Percentiles rank a stretch among this genome's conserved stretches.
Conservation (phyloP, 2,329 filamentous ascomycete species). For the Cytospora leucostoma region DNA sequence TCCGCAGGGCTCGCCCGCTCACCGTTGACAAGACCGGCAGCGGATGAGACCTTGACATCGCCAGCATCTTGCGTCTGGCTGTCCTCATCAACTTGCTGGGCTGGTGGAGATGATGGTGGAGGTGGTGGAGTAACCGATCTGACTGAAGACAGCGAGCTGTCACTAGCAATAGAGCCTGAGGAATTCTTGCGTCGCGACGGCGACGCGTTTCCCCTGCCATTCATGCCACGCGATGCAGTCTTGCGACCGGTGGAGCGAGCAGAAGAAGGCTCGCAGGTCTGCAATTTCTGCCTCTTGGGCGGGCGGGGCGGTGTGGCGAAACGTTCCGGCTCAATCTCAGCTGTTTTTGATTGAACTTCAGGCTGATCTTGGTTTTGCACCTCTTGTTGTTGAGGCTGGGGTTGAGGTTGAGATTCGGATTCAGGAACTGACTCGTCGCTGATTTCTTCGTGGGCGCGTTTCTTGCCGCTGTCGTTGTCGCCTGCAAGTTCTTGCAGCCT, state of each 20-base stretch:
- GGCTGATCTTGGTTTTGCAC: constrained; percentile 10
- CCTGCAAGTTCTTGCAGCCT: constrained; percentile 28
- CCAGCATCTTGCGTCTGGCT: constrained; percentile 13
- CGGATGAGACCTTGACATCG: neutral
- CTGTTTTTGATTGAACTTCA: constrained; percentile 12
- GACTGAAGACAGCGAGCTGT: constrained; percentile 40
- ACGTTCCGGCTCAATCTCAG: constrained; percentile 22
- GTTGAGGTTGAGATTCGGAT: constrained; percentile 23
- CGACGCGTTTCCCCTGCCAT: constrained; percentile 31
- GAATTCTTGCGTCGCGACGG: constrained; percentile 32
- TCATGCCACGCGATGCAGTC: constrained; percentile 28
- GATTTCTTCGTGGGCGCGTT: constrained; percentile 22
- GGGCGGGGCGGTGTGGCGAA: constrained; percentile 28
- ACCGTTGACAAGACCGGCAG: neutral
- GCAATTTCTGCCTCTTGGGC: constrained; percentile 29
- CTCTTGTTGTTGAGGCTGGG: constrained; percentile 19
- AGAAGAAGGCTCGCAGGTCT: constrained; percentile 23
- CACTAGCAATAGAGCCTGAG: constrained; percentile 34
- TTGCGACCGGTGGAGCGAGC: constrained; percentile 17
- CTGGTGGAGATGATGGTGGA: constrained; percentile 29
- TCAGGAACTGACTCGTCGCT: constrained; percentile 21
- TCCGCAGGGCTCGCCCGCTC: constrained; percentile 13
- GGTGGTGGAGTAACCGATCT: constrained; percentile 36
- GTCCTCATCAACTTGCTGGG: constrained; percentile 27
- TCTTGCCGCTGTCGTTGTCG: constrained; percentile 30